Conservation (phyloP, 345 rosid species). For the Bruguiera sexangula region DNA sequence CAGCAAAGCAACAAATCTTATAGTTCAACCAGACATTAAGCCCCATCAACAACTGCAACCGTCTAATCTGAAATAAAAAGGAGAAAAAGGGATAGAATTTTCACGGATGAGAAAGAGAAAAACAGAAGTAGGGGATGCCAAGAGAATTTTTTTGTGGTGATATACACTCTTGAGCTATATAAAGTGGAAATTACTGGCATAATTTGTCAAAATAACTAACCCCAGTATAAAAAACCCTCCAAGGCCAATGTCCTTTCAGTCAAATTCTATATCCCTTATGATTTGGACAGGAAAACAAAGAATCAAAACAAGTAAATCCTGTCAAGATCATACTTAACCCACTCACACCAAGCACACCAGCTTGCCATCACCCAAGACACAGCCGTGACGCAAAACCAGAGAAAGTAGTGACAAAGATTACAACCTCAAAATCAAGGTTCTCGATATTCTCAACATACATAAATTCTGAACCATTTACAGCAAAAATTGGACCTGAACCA, state of each 20-base stretch:
- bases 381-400: conserved; percentile 5
- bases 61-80: conserved; percentile 18
- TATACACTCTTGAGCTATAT: conserved; percentile 7
- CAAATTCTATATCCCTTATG: conserved; percentile 59
- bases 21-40: conserved; percentile 8
- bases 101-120: conserved; percentile 23
- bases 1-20: conserved; percentile 21
- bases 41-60: conserved; percentile 8
- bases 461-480: conserved; percentile 44
- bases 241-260: conserved; percentile 50
- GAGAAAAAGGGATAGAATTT: conserved; percentile 9
- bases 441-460: conserved; percentile 33
- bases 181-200: conserved; percentile 13
- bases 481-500: conserved; percentile 23
- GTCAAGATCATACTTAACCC: conserved; percentile 28
- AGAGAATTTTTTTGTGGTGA: conserved; percentile 17
- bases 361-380: neutral
- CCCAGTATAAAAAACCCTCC: conserved; percentile 44
- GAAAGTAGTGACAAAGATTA: conserved; percentile 6
- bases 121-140: conserved; percentile 10
- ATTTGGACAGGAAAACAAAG: conserved; percentile 61
- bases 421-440: conserved; percentile 31
- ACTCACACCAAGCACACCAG: conserved; percentile 21
- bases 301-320: conserved; percentile 38
- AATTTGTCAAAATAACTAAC: conserved; percentile 31